These are phyloP conservation scores for Trichosporon ovoides DNA, from an alignment of 1,284 basidiomycete genomes.

Conservation along the genomic window DNA sequence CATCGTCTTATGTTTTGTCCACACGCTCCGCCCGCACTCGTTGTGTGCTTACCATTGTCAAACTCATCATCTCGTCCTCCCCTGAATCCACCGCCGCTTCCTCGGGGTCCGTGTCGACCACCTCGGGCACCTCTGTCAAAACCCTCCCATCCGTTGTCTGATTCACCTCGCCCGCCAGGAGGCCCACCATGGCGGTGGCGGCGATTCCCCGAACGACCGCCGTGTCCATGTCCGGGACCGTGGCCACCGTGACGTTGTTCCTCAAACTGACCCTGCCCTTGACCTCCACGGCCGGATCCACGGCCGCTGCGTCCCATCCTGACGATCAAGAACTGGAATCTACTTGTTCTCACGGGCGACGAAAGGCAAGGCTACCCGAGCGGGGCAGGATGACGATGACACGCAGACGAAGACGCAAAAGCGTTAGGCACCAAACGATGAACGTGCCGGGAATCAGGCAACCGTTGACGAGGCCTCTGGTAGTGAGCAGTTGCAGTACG, in stretches of 20 bases:
- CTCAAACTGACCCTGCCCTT: neutral
- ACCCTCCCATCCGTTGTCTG: slow-evolving; percentile 1
- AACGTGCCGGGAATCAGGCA: slow-evolving; percentile 3
- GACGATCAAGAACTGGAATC: neutral
- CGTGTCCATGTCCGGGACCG: slow-evolving; percentile 4
- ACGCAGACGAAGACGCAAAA: neutral
- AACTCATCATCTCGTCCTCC: slow-evolving; percentile 2
- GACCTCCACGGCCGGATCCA: neutral
- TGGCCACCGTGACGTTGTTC: neutral
- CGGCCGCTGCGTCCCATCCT: slow-evolving; percentile 4
- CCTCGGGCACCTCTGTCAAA: neutral
- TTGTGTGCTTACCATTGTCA: slow-evolving; percentile 2
- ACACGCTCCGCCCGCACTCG: neutral
- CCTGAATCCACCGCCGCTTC: neutral
- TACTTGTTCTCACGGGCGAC: neutral
- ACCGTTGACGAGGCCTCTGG: slow-evolving; percentile 1
- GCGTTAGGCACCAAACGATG: neutral
- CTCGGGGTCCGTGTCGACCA: neutral
- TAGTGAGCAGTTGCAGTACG: slow-evolving; percentile 3
- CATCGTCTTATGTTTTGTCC: neutral
- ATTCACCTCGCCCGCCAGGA: neutral
- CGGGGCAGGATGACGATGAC: neutral
- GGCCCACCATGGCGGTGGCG: neutral
- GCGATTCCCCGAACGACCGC: neutral
- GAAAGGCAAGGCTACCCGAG: neutral